Percentiles rank a stretch among this genome's conserved stretches.
Evolutionary conservation across 2,329 filamentous ascomycete species (phyloP).

Genomic region (Cordyceps cicadae): DNA sequence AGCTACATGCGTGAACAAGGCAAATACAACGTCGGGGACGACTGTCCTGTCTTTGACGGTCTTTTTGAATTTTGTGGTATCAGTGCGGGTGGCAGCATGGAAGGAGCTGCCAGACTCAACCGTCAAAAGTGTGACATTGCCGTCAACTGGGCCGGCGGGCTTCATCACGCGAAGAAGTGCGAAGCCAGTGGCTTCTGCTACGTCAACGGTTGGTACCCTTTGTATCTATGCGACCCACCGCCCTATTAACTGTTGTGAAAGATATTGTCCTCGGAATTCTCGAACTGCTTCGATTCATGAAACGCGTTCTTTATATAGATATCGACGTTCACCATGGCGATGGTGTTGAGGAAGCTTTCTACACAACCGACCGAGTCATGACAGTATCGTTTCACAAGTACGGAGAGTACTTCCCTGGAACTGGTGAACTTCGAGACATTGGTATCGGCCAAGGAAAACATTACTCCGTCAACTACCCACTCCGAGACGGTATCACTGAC

Average conservation of each 20-base stretch:
- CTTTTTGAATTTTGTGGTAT: slow-evolving; percentile 96
- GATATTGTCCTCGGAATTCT: slow-evolving; percentile 94
- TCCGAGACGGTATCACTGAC: slow-evolving; percentile 88
- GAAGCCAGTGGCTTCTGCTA: slow-evolving; percentile 98
- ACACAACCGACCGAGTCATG: slow-evolving; percentile 86
- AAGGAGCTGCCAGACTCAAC: slow-evolving; percentile 83
- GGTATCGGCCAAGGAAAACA: slow-evolving; percentile 83
- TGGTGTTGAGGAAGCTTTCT: slow-evolving; percentile 88
- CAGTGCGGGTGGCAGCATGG: slow-evolving; percentile 88
- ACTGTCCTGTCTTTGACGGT: slow-evolving; percentile 95
- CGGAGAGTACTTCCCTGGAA: slow-evolving; percentile 91
- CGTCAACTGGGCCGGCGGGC: slow-evolving; percentile 94
- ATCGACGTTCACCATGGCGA: slow-evolving; percentile 94
- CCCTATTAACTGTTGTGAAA: slow-evolving; percentile 28
- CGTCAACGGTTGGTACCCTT: slow-evolving; percentile 67
- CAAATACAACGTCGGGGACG: slow-evolving; percentile 91
- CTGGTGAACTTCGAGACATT: slow-evolving; percentile 76
- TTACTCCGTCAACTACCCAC: slow-evolving; percentile 83
- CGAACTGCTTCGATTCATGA: slow-evolving; percentile 80
- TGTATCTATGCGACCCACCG: neutral
- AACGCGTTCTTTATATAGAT: slow-evolving; percentile 95
- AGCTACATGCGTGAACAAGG: slow-evolving; percentile 77
- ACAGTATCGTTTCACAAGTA: slow-evolving; percentile 95
- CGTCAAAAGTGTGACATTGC: slow-evolving; percentile 92
- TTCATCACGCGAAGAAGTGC: slow-evolving; percentile 95